Evolutionary conservation across 257 asterid species (phyloP).

Genomic region (Rhazya stricta): DNA sequence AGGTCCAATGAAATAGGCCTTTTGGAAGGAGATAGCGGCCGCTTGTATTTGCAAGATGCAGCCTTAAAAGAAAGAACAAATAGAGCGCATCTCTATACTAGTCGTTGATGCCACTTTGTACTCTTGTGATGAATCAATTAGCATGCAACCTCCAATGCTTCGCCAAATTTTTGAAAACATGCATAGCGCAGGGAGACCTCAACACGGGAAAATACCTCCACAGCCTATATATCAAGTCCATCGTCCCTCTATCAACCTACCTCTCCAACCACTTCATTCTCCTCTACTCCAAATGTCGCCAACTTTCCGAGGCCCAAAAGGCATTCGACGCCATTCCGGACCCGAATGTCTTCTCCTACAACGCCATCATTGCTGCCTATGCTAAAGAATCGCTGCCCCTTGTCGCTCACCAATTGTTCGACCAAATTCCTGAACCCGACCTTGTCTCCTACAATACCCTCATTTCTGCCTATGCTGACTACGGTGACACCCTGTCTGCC

Average conservation of each 20-base stretch:
- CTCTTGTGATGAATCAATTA: constrained; percentile 43
- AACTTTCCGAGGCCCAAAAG: constrained; percentile 44
- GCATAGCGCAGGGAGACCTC: constrained; percentile 51
- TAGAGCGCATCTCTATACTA: too few relatives aligned
- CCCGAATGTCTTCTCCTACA: constrained; percentile 74
- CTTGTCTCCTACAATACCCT: constrained; percentile 74
- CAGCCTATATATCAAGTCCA: constrained; percentile 44
- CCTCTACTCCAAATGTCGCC: constrained; percentile 70
- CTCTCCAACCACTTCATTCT: constrained; percentile 74
- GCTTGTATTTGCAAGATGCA: too few relatives aligned
- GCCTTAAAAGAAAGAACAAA: too few relatives aligned
- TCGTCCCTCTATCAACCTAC: constrained; percentile 49
- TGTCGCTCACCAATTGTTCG: constrained; percentile 57
- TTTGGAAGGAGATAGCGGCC: too few relatives aligned
- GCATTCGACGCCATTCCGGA: constrained; percentile 40
- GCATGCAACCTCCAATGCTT: constrained; percentile 29
- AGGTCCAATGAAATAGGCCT: too few relatives aligned
- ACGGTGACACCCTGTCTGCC: constrained; percentile 36
- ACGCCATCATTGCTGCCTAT: constrained; percentile 56
- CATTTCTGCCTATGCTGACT: constrained; percentile 67
- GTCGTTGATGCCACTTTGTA: too few relatives aligned
- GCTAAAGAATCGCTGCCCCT: constrained; percentile 44
- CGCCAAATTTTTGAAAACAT: constrained; percentile 48
- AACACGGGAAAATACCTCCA: constrained; percentile 57
- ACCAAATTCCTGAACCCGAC: constrained; percentile 68